A percentile compares a stretch with the other conserved stretches of the same genome.
Evolutionary conservation across 306 rosid species (phyloP).

Genomic region (Crotalaria pallida): DNA sequence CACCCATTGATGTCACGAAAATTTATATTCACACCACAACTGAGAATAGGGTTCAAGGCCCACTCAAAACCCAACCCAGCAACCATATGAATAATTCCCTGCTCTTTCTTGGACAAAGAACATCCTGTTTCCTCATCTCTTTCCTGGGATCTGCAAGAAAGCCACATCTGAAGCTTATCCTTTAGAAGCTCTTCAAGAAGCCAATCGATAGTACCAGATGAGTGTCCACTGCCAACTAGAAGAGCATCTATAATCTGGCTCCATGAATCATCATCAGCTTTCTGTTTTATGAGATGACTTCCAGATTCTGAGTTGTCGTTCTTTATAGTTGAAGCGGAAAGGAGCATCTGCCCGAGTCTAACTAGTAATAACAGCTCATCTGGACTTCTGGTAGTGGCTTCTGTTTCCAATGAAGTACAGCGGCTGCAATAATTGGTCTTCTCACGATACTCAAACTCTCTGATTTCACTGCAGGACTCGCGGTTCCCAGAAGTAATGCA

Average conservation of each 20-base stretch:
- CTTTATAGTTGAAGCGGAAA: conserved; percentile 39
- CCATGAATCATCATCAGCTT: conserved; percentile 73
- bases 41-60: conserved; percentile 82
- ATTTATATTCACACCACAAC: conserved; percentile 75
- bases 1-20: conserved; percentile 93
- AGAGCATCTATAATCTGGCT: conserved; percentile 62
- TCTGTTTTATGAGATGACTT: conserved; percentile 31
- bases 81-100: conserved; percentile 87
- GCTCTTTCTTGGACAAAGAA: conserved; percentile 84
- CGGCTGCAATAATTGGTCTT: conserved; percentile 35
- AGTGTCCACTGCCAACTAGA: conserved; percentile 61
- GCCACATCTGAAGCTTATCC: conserved; percentile 75
- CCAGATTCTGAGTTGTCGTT: conserved; percentile 41
- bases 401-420: conserved; percentile 35
- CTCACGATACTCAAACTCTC: conserved; percentile 68
- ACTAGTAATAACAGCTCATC: conserved; percentile 88
- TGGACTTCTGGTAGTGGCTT: conserved; percentile 52
- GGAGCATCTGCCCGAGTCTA: conserved; percentile 73
- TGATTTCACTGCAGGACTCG: conserved; percentile 87
- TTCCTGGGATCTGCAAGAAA: conserved; percentile 48
- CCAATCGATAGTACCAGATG: conserved; percentile 61
- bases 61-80: conserved; percentile 95
- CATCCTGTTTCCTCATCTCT: conserved; percentile 42
- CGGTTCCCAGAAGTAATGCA: conserved; percentile 83
- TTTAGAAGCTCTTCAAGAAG: conserved; percentile 85